These are phyloP conservation scores for Astrothelium subdiscretum DNA, from an alignment of 495 filamentous ascomycete species.

Conservation along the genomic window DNA sequence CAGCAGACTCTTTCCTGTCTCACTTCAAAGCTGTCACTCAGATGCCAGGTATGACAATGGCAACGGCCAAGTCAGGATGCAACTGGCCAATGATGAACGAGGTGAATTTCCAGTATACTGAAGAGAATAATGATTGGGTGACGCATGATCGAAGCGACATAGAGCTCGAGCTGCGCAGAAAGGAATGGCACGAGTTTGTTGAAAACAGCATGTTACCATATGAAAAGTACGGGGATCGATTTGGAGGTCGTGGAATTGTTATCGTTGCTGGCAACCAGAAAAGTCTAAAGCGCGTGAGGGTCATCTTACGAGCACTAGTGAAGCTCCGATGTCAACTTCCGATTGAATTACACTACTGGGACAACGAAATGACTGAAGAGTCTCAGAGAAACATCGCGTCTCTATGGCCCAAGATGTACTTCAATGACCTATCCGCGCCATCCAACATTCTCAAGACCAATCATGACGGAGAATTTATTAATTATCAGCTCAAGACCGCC, in stretches of 20 bases:
- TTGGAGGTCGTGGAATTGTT: conserved; percentile 21
- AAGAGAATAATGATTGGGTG: conserved; percentile 12
- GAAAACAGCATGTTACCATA: conserved; percentile 11
- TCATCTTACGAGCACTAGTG: conserved; percentile 16
- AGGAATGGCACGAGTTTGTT: conserved; percentile 18
- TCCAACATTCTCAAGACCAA: conserved; percentile 19
- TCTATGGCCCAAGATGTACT: conserved; percentile 14
- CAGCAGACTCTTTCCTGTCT: conserved; percentile 16
- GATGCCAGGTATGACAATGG: conserved; percentile 13
- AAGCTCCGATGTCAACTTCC: conserved; percentile 15
- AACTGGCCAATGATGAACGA: conserved; percentile 10
- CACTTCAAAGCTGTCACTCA: conserved; percentile 17
- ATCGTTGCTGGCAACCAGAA: conserved; percentile 20
- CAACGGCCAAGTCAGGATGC: conserved; percentile 14
- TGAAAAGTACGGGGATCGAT: conserved; percentile 11
- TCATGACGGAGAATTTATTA: conserved; percentile 12
- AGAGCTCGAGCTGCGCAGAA: conserved; percentile 13
- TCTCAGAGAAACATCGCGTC: conserved; percentile 6
- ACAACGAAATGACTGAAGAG: conserved; percentile 15
- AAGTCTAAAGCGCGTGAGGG: conserved; percentile 16
- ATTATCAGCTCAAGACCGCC: conserved; percentile 19
- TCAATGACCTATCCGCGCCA: conserved; percentile 21
- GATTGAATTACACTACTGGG: conserved; percentile 25
- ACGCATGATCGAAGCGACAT: conserved; percentile 10
- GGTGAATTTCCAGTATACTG: conserved; percentile 18